Evolutionary conservation across 495 filamentous ascomycete genomes (phyloP).

Genomic region (Aspergillus conjunctus): DNA sequence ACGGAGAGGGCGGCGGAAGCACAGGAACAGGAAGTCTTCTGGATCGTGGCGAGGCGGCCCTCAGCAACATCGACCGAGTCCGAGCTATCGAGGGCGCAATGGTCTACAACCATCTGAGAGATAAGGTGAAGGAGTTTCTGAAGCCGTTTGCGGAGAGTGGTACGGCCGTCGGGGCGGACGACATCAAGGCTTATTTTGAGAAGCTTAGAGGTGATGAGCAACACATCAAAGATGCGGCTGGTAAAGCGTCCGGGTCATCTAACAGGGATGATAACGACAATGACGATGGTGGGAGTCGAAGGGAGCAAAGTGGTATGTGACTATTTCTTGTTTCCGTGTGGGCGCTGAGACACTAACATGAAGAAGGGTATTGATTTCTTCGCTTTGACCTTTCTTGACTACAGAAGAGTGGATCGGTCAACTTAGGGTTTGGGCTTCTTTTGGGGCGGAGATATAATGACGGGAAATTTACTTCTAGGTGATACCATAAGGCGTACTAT

Average conservation of each 20-base stretch:
- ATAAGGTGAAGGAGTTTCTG: slow-evolving; percentile 90
- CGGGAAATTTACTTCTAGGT: no score
- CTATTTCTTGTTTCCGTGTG: background rate
- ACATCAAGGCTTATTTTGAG: slow-evolving; percentile 95
- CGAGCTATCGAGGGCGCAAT: slow-evolving; percentile 94
- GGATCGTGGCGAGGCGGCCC: slow-evolving; percentile 85
- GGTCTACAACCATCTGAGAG: slow-evolving; percentile 93
- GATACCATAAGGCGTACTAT: no score
- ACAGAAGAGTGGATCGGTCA: no score
- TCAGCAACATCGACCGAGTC: slow-evolving; percentile 88
- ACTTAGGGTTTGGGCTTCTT: no score
- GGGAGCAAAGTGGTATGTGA: slow-evolving; percentile 46
- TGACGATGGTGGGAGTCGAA: slow-evolving; percentile 28
- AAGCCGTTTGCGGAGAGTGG: slow-evolving; percentile 91
- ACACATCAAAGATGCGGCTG: slow-evolving; percentile 51
- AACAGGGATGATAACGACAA: slow-evolving; percentile 19
- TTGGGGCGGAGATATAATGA: no score
- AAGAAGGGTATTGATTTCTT: slow-evolving; percentile 25
- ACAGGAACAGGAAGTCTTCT: slow-evolving; percentile 72
- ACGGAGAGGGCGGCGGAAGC: slow-evolving; percentile 54
- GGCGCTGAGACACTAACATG: slow-evolving; percentile 8
- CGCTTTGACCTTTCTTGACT: background rate
- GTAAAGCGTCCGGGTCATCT: slow-evolving; percentile 33
- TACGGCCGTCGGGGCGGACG: slow-evolving; percentile 81
- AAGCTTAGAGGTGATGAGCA: slow-evolving; percentile 84